Conservation (phyloP, 768 basidiomycete species). For the Mycena venus region DNA sequence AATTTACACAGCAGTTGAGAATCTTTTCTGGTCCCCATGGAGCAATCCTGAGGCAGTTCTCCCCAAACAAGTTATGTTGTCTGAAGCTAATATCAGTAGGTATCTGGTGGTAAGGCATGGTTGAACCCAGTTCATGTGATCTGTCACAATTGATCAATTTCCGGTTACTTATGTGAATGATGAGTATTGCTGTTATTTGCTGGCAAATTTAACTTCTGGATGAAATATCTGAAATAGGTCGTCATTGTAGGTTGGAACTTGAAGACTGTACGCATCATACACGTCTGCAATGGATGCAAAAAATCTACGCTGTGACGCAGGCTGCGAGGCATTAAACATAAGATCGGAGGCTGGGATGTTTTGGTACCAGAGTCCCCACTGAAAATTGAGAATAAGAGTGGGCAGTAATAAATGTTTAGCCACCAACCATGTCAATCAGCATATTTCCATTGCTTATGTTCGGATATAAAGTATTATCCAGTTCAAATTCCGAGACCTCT, state of each 20-base stretch:
- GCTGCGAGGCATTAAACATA: not conserved
- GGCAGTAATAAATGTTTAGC: not conserved
- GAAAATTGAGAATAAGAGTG: not conserved
- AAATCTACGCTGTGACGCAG: not conserved
- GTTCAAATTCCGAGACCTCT: not conserved
- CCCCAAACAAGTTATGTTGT: too few relatives aligned
- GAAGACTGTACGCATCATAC: not conserved
- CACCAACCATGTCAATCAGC: not conserved
- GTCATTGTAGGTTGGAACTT: not conserved
- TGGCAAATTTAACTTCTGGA: not conserved
- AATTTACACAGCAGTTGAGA: too few relatives aligned
- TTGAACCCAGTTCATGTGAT: too few relatives aligned
- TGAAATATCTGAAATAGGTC: not conserved
- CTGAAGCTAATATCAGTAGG: too few relatives aligned
- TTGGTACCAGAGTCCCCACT: not conserved
- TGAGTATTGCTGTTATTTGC: not conserved
- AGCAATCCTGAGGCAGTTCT: too few relatives aligned
- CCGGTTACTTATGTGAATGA: too few relatives aligned
- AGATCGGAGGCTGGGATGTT: not conserved
- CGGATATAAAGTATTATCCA: not conserved
- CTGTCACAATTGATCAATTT: too few relatives aligned
- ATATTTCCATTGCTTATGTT: not conserved
- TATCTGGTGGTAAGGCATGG: too few relatives aligned
- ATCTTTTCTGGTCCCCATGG: too few relatives aligned
- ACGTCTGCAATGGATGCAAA: slow-evolving; percentile 4